phyloP scores from a whole-genome alignment of 2,329 filamentous ascomycete genomes.

The Fusarium duplospermum region DNA sequence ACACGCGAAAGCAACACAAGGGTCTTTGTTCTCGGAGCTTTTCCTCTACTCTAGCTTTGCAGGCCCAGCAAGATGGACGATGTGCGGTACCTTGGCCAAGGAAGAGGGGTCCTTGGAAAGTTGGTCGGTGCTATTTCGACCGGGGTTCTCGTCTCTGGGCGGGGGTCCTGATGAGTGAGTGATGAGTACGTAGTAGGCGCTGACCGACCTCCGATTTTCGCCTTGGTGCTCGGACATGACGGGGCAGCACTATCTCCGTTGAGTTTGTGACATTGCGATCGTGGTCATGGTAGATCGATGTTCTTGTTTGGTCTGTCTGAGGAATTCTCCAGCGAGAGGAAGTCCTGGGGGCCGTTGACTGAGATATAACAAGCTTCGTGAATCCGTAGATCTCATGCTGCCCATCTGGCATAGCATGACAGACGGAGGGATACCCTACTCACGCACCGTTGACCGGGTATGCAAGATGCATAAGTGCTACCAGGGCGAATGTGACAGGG shows the following conservation, averaged over 20 bases:
- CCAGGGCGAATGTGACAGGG: constrained; percentile 36
- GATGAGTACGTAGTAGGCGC: neutral
- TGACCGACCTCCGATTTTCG: constrained; percentile 15
- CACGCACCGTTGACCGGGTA: constrained; percentile 42
- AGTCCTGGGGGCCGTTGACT: neutral
- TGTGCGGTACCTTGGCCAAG: neutral
- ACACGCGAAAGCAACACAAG: constrained; percentile 4
- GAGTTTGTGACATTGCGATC: neutral
- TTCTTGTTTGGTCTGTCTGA: neutral
- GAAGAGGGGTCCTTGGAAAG: constrained; percentile 11
- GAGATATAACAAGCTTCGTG: constrained; percentile 23
- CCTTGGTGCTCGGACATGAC: constrained; percentile 17
- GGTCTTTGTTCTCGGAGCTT: constrained; percentile 14
- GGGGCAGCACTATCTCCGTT: constrained; percentile 8
- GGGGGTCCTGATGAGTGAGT: constrained; percentile 8
- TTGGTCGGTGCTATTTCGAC: constrained; percentile 20
- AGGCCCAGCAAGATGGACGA: constrained; percentile 7
- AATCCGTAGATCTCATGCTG: constrained; percentile 43
- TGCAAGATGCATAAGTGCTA: constrained; percentile 44
- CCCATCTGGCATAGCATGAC: constrained; percentile 38
- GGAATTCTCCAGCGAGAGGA: neutral
- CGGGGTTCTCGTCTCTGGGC: constrained; percentile 19
- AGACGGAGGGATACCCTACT: constrained; percentile 34
- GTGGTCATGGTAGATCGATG: neutral
- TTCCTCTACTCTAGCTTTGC: constrained; percentile 1